A percentile compares a stretch with the other conserved stretches of the same genome.
Evolutionary conservation across 495 filamentous ascomycete genomes (phyloP).

Genomic region (Tuber melanosporum): DNA sequence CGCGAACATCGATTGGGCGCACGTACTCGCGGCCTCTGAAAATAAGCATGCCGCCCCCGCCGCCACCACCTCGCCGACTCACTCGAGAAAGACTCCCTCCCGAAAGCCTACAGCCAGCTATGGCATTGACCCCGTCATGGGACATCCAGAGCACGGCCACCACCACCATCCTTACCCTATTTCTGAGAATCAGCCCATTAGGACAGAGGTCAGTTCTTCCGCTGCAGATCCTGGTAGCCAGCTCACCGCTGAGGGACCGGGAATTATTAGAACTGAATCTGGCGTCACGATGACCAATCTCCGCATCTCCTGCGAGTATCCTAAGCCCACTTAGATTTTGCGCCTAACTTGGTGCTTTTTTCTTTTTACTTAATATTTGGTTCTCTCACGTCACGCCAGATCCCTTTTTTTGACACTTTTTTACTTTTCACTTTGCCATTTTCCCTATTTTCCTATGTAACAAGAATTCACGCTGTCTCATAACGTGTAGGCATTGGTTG

Average conservation of each 20-base stretch:
- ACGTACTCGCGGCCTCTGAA: conserved; percentile 28
- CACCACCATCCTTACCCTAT: conserved; percentile 13
- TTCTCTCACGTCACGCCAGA: not conserved
- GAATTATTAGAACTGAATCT: conserved; percentile 25
- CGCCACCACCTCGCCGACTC: conserved; percentile 16
- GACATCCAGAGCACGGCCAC: conserved; percentile 36
- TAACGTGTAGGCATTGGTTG: not conserved
- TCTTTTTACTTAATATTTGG: not conserved
- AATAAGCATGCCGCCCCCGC: conserved; percentile 13
- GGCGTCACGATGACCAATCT: conserved; percentile 45
- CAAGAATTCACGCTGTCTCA: not conserved
- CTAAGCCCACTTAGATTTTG: conserved; percentile 42
- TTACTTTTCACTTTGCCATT: not conserved
- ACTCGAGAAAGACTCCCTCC: conserved; percentile 47
- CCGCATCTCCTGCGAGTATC: conserved; percentile 56
- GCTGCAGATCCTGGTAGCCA: conserved; percentile 14
- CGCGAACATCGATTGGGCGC: conserved; percentile 30
- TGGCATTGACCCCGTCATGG: conserved; percentile 41
- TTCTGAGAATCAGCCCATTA: conserved; percentile 31
- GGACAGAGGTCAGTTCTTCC: conserved; percentile 21
- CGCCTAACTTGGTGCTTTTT: not conserved
- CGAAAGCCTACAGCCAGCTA: conserved; percentile 46
- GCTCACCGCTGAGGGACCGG: conserved; percentile 17
- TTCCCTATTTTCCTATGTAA: not conserved
- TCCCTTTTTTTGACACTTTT: not conserved